These are phyloP conservation scores for Verbascum thapsus DNA, from an alignment of 257 asterid species.

Conservation along the genomic window DNA sequence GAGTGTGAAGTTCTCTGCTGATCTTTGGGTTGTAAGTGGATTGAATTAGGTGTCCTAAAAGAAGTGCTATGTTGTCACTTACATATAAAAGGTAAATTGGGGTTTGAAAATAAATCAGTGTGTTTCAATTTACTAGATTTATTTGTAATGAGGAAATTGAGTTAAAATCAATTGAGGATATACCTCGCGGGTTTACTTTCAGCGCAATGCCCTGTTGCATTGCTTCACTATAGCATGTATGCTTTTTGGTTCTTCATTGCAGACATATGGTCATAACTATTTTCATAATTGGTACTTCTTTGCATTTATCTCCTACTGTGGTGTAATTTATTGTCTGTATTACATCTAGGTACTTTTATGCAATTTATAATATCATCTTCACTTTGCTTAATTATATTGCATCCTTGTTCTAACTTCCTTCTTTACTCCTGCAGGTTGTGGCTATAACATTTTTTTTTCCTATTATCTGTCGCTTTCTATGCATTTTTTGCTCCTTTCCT, in stretches of 20 bases:
- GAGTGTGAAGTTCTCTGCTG: not conserved
- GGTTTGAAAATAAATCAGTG: not conserved
- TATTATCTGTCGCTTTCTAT: conserved; percentile 97
- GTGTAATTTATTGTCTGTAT: not conserved
- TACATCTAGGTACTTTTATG: conserved; percentile 17
- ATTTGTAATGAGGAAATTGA: not conserved
- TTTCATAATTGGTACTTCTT: not conserved
- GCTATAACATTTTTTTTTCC: conserved; percentile 93
- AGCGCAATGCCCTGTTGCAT: not conserved
- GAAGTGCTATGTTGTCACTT: not conserved
- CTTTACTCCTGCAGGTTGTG: conserved; percentile 67
- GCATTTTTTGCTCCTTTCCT: conserved; percentile 98
- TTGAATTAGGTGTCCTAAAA: not conserved
- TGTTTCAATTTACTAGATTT: not conserved
- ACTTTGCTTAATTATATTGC: conserved; percentile 4
- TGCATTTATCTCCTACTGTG: not conserved
- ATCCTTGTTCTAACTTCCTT: conserved; percentile 25
- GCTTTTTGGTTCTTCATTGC: not conserved
- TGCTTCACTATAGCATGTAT: not conserved
- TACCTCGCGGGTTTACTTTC: not conserved
- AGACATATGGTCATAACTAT: not conserved
- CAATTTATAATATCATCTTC: conserved; percentile 4
- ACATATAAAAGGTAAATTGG: not conserved
- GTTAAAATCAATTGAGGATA: conserved; percentile 8
- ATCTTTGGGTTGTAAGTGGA: conserved; percentile 2